Evolutionary conservation across 257 asterid species (phyloP).

Genomic region (Orobanche coerulescens): DNA sequence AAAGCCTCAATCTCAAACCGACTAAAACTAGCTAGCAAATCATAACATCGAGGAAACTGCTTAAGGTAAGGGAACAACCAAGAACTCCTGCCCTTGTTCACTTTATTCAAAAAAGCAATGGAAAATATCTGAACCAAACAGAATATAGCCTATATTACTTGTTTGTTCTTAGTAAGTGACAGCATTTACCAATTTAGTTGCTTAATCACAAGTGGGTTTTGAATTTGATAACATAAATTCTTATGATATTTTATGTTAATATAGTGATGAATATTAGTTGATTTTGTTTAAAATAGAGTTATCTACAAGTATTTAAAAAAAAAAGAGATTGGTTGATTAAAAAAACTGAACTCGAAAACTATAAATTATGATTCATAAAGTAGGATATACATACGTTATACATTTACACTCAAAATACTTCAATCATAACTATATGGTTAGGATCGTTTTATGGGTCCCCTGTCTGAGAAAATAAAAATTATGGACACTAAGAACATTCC

Average conservation of each 20-base stretch:
- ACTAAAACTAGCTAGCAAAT: slow-evolving; percentile 52
- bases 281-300: too few relatives aligned
- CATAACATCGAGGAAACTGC: slow-evolving; percentile 76
- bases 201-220: too few relatives aligned
- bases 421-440: too few relatives aligned
- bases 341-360: too few relatives aligned
- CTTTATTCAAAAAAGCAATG: slow-evolving; percentile 68
- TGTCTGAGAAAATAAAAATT: not conserved
- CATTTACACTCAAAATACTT: too few relatives aligned
- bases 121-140: slow-evolving; percentile 50
- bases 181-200: not conserved
- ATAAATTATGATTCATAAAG: too few relatives aligned
- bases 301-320: not conserved
- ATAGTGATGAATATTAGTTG: too few relatives aligned
- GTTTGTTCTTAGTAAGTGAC: not conserved
- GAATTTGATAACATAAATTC: not conserved
- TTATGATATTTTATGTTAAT: not conserved
- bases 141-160: slow-evolving; percentile 13
- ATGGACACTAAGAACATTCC: not conserved
- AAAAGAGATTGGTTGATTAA: too few relatives aligned
- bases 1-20: slow-evolving; percentile 68
- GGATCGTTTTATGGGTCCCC: not conserved
- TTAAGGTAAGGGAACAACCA: slow-evolving; percentile 75
- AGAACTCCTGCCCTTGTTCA: slow-evolving; percentile 61
- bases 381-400: too few relatives aligned